Conservation (phyloP, 768 basidiomycete species). For the Pisolithus tinctorius region DNA sequence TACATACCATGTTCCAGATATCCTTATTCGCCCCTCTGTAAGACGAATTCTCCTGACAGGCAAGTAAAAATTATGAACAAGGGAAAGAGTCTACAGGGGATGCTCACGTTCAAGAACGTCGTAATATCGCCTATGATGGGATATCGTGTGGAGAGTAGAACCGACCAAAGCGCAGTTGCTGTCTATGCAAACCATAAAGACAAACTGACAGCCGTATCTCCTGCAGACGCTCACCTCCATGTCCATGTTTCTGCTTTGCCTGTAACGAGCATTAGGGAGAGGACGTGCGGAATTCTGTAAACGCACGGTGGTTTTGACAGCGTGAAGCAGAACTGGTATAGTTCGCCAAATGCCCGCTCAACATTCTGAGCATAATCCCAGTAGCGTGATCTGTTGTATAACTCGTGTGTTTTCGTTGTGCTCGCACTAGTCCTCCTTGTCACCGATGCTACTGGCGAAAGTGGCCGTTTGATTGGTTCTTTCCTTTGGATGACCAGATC, state of each 20-base stretch:
- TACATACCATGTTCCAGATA: constrained; percentile 74
- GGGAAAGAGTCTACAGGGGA: not conserved
- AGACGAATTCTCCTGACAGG: constrained; percentile 36
- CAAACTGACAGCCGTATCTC: not conserved
- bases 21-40: constrained; percentile 83
- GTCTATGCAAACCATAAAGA: constrained; percentile 36
- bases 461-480: constrained; percentile 29
- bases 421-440: constrained; percentile 18
- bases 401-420: constrained; percentile 23
- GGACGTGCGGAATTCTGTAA: not conserved
- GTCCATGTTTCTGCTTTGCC: constrained; percentile 69
- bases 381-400: constrained; percentile 52
- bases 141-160: constrained; percentile 60
- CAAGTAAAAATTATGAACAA: not conserved
- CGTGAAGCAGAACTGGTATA: constrained; percentile 67
- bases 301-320: constrained; percentile 70
- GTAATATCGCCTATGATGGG: constrained; percentile 60
- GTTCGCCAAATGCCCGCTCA: constrained; percentile 48
- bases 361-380: constrained; percentile 41
- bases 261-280: constrained; percentile 20
- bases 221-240: constrained; percentile 56
- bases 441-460: constrained; percentile 21
- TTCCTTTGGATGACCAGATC: constrained; percentile 47
- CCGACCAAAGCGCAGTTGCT: constrained; percentile 69
- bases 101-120: constrained; percentile 56